phyloP scores from a whole-genome alignment of 345 rosid genomes.

The Pistacia vera region DNA sequence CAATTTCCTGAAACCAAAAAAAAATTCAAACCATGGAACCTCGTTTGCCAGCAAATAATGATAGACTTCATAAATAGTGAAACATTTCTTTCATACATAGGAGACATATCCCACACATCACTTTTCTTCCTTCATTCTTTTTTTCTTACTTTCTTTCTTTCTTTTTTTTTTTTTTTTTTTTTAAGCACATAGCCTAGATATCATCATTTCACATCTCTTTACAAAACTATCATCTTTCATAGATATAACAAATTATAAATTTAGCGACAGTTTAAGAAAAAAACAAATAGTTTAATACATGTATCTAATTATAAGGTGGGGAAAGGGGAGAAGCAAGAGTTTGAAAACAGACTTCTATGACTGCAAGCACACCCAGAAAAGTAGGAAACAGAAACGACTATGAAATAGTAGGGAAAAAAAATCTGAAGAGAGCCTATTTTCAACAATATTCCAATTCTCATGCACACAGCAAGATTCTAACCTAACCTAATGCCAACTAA shows the following conservation, averaged over 20 bases:
- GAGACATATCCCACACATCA: too few species aligned
- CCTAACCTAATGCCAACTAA: neutral
- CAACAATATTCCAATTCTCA: neutral
- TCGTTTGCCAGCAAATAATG: slow-evolving; percentile 14
- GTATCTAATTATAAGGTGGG: neutral
- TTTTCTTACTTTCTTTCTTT: neutral
- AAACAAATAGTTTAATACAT: neutral
- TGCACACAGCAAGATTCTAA: neutral
- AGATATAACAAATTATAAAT: neutral
- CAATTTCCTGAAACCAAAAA: slow-evolving; percentile 65
- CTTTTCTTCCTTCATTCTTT: neutral
- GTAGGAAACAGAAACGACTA: neutral
- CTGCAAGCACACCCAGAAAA: too few species aligned
- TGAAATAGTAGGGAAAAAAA: too few species aligned
- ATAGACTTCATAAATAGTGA: neutral
- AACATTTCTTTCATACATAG: neutral
- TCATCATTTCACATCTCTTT: neutral
- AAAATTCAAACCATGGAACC: slow-evolving; percentile 14
- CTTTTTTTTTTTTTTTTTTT: too few species aligned
- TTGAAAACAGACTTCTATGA: too few species aligned
- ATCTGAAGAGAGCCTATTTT: too few species aligned
- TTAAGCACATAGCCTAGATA: neutral
- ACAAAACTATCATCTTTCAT: neutral
- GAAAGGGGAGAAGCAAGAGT: neutral
- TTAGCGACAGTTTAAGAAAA: neutral